Evolutionary conservation across 2,329 filamentous ascomycete species (phyloP), one percentile per base, ranked within the genome.

Genomic region (Dactylellina parvicollis): DNA sequence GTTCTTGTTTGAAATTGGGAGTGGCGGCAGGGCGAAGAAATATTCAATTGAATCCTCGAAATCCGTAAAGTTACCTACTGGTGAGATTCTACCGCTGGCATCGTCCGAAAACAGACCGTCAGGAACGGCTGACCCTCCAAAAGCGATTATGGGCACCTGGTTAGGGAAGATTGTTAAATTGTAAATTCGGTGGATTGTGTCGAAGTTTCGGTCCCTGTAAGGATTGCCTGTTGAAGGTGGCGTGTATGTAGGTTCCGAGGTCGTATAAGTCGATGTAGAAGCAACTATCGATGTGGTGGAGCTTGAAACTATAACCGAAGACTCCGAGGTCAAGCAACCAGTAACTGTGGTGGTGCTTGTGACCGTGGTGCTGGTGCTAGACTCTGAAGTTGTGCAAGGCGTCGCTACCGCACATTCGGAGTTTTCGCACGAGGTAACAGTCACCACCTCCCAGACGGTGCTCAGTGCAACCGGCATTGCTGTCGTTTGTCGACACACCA

Each of bases 31-130:
- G 4, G 81, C 81, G 66, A 83, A 83, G 75, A 83, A 83, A 75
- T 83, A 83, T 77, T 83, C 82, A 59, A 82, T 81, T 16, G 80
- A 81, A 49, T 82, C 80, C 38, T 81, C 78, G 59, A 83, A 82
- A 9, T 80, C 80, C 12, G 76, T 78, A 75, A 83, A 83, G 46
- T 82, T 80, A 67, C 82, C 82, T 9, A 83, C 76, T 1, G 82
- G 82, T 7, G 80, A 78, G 61, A 83, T 80, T 1, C 82, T 78
- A 14, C 82, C 82, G 5, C 76, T 79, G 5, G 81, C 81, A 14
- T 82, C 75, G 4, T 78, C 60, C 65, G 76, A 77, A 76, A 84
- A 83, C 44, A 83, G 79, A 2, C 80, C 80, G 5, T 78, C 69
- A 1, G 82, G 82, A 4, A 83, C 80, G 24, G 77, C 80, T 0